These are phyloP conservation scores for Talaromyces stipitatus DNA, from an alignment of 495 filamentous ascomycete genomes.

Conservation along the genomic window DNA sequence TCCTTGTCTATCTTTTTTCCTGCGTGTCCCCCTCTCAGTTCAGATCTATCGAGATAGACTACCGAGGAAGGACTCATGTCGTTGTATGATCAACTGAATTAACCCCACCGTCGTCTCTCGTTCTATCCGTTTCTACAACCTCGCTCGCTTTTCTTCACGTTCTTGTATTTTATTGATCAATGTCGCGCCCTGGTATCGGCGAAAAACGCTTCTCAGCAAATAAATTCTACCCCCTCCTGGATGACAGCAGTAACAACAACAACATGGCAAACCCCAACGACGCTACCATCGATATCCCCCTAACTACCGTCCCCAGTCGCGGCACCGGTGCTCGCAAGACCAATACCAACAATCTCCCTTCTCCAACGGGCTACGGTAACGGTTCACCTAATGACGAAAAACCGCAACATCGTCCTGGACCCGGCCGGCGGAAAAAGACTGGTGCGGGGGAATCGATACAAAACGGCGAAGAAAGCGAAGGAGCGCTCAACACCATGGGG, in stretches of 20 bases:
- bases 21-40: background rate
- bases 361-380: constrained; percentile 15
- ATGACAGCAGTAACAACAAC: constrained; percentile 23
- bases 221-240: constrained; percentile 41
- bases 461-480: constrained; percentile 45
- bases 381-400: constrained; percentile 34
- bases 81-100: background rate
- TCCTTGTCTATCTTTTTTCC: background rate
- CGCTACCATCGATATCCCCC: constrained; percentile 52
- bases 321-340: constrained; percentile 35
- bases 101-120: background rate
- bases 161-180: background rate
- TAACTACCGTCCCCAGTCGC: constrained; percentile 34
- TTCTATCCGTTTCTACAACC: background rate
- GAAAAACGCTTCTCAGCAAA: constrained; percentile 33
- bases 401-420: constrained; percentile 41
- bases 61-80: background rate
- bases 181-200: constrained; percentile 20
- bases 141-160: background rate
- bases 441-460: constrained; percentile 28
- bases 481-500: constrained; percentile 74
- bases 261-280: constrained; percentile 44
- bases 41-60: background rate
- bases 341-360: constrained; percentile 15
- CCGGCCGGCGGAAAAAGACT: constrained; percentile 45